Evolutionary conservation across 2,329 filamentous ascomycete genomes (phyloP).

Genomic region (Microsporum ferrugineum): DNA sequence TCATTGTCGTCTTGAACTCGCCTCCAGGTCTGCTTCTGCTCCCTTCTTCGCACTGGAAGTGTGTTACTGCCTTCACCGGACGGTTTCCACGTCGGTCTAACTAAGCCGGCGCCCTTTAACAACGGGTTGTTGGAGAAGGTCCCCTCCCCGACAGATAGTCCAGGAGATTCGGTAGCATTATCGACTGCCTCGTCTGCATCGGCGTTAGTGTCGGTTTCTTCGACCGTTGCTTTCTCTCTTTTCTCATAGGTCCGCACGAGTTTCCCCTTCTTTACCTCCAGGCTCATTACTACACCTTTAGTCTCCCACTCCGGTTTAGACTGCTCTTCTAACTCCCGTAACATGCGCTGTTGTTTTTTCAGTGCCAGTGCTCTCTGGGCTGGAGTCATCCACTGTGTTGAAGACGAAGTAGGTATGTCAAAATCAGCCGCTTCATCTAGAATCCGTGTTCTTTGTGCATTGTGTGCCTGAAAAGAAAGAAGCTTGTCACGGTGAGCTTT

Average conservation of each 20-base stretch:
- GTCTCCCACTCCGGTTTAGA: conserved; percentile 81
- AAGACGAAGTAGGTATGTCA: conserved; percentile 49
- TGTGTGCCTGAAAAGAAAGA: conserved; percentile 72
- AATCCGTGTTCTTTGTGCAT: conserved; percentile 70
- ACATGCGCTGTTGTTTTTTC: conserved; percentile 71
- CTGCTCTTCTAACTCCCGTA: conserved; percentile 80
- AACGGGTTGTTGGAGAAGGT: conserved; percentile 37
- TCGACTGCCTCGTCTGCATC: conserved; percentile 21
- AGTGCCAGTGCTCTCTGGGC: conserved; percentile 71
- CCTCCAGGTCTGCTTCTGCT: conserved; percentile 35
- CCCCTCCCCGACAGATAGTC: conserved; percentile 16
- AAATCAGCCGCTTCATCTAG: conserved; percentile 74
- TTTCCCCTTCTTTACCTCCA: conserved; percentile 67
- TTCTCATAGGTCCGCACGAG: conserved; percentile 48
- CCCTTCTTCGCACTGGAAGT: conserved; percentile 16
- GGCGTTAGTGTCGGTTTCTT: conserved; percentile 21
- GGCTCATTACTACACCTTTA: conserved; percentile 68
- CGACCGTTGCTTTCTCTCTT: conserved; percentile 23
- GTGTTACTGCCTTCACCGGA: conserved; percentile 19
- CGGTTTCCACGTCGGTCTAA: conserved; percentile 36
- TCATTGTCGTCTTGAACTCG: conserved; percentile 38
- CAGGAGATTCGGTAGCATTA: conserved; percentile 8
- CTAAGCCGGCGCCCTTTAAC: conserved; percentile 32
- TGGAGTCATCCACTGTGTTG: conserved; percentile 73
- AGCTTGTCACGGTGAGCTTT: conserved; percentile 70